Conservation (phyloP, 805 yeast genomes). For the Kuraishia piskuri region DNA sequence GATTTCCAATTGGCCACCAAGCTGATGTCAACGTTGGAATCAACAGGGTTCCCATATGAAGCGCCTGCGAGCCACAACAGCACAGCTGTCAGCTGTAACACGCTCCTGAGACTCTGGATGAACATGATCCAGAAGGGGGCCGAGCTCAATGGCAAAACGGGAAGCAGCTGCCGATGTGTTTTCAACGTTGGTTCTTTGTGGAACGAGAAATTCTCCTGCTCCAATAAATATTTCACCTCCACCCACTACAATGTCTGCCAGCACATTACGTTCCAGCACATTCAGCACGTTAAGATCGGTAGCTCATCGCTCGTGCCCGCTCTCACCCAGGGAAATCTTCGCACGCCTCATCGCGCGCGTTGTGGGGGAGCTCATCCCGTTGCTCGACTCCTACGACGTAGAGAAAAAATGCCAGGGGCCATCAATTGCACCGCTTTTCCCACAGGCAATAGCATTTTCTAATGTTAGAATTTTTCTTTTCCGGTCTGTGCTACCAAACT, state of each 20-base stretch:
- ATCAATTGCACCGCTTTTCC: too few relatives aligned
- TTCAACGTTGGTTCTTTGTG: too few relatives aligned
- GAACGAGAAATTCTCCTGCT: too few relatives aligned
- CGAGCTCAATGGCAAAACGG: not conserved
- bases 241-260: not conserved
- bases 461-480: too few relatives aligned
- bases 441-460: too few relatives aligned
- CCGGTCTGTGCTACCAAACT: too few relatives aligned
- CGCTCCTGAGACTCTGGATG: not conserved
- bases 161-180: not conserved
- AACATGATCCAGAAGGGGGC: not conserved
- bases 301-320: not conserved
- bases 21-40: conserved; percentile 17
- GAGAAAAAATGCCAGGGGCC: too few relatives aligned
- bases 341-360: too few relatives aligned
- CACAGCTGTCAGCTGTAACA: not conserved
- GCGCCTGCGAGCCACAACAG: not conserved
- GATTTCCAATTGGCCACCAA: conserved; percentile 30
- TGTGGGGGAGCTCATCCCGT: too few relatives aligned
- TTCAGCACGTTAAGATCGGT: not conserved
- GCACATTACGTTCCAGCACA: not conserved
- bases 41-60: conserved; percentile 1
- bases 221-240: not conserved
- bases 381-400: too few relatives aligned
- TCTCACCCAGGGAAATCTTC: not conserved